Base-by-base conservation (phyloP, 805 yeast genomes). In the Brettanomyces nanus region DNA sequence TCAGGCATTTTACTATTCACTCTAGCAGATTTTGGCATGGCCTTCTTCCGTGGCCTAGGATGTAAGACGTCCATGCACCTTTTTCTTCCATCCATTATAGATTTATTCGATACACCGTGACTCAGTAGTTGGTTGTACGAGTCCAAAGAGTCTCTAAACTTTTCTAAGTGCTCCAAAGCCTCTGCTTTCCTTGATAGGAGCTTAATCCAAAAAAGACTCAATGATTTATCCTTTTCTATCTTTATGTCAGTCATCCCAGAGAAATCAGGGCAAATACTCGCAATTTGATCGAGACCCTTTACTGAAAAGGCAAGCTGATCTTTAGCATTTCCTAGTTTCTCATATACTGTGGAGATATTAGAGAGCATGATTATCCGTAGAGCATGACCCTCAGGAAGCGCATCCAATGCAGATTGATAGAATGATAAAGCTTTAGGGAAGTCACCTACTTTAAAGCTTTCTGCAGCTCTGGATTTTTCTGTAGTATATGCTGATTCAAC, bases 381-480 rank as follows among this genome's bases (percentile, higher is more conserved):
- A 22, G 78, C 69, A 56, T 90, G 95, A 7, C 63, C 62, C 1
- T 52, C 46, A 0, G 95, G 94, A 2, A 87, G 62, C 3, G 75
- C 51, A 11, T 48, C 41, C 20, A 69, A 49, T 34, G 75, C 53
- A 29, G 70, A 63, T 23, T 73, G 66, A 53, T 84, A 92, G 38
- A 68, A 66, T 21, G 62, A 69, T 11, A 75, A 63, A 0, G 98
- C 89, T 4, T 63, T 53, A 4, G 76, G 56, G 54, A 81, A 92
- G 55, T 92, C 90, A 15, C 99, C 99, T n/a, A 75, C 70, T 39
- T 75, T 73, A 63, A 78, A 92, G 1, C 77, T 68, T 14, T 68
- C 68, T 5, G 31, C 30, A 13, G 28, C 38, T 10, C 22, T 31
- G n/a, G 29, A 14, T 17, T 33, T 28, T 13, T 28, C 33, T 9